A percentile compares a stretch with the other conserved stretches of the same genome.
phyloP scores from a whole-genome alignment of 2,329 filamentous ascomycete species.

The Fusarium nelsonii region DNA sequence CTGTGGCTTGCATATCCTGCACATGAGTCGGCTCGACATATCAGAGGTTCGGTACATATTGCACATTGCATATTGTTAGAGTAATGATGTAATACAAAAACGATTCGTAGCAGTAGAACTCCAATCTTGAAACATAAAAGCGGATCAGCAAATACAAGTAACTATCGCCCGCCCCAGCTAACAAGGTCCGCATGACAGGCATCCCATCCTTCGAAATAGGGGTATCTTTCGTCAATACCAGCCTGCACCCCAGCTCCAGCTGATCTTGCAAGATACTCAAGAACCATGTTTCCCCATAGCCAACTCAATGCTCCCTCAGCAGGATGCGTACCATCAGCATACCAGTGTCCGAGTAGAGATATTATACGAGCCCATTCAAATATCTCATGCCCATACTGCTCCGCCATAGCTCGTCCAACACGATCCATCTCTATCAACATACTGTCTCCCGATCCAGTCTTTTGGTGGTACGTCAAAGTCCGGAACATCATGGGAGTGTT shows the following conservation, averaged over 20 bases:
- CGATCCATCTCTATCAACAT: conserved; percentile 17
- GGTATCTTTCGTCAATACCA: neutral
- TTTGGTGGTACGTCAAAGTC: neutral
- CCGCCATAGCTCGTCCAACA: conserved; percentile 2
- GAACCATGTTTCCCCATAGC: conserved; percentile 13
- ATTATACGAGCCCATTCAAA: conserved; percentile 15
- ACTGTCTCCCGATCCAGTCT: neutral
- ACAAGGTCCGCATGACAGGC: neutral
- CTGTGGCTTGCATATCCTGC: no score
- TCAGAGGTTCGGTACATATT: no score
- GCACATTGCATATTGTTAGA: neutral
- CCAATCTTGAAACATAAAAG: neutral
- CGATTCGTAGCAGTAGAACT: no score
- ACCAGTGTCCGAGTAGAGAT: neutral
- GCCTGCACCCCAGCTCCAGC: neutral
- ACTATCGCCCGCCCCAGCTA: neutral
- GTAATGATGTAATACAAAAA: neutral
- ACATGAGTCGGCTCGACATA: no score
- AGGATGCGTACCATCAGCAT: neutral
- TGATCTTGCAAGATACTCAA: conserved; percentile 17
- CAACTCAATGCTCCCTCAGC: neutral
- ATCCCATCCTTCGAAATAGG: conserved; percentile 23
- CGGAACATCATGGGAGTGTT: conserved; percentile 11
- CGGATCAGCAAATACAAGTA: neutral
- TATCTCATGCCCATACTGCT: conserved; percentile 1